phyloP scores from a whole-genome alignment of 805 yeast species.

The Pichia scutulata region DNA sequence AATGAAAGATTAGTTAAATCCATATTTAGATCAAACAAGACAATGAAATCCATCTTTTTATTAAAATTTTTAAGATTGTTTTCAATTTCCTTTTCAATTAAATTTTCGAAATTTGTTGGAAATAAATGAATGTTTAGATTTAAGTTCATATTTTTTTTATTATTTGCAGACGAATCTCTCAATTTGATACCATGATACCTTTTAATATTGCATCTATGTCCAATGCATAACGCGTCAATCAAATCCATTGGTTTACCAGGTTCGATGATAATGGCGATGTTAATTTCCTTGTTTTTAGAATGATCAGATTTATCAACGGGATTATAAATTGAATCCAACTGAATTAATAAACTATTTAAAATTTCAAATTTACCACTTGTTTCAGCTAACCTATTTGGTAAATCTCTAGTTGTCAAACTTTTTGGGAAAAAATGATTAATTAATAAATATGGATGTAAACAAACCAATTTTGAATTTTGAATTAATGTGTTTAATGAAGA shows the following conservation, averaged over 20 bases:
- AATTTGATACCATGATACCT: conserved; percentile 58
- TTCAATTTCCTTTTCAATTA: conserved; percentile 14
- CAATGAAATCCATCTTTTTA: conserved; percentile 20
- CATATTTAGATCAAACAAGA: conserved; percentile 28
- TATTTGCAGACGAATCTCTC: conserved; percentile 33
- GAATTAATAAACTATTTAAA: conserved; percentile 52
- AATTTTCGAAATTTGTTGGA: conserved; percentile 29
- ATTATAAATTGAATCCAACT: conserved; percentile 34
- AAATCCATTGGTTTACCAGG: conserved; percentile 66
- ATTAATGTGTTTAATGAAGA: conserved; percentile 73
- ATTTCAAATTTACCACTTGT: conserved; percentile 81
- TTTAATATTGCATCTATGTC: conserved; percentile 47
- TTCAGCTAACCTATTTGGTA: conserved; percentile 60
- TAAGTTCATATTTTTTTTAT: conserved; percentile 15
- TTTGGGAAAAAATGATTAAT: conserved; percentile 84
- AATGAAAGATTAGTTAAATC: conserved; percentile 18
- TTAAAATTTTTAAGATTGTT: conserved; percentile 5
- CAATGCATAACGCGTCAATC: conserved; percentile 61
- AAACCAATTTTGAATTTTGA: conserved; percentile 66
- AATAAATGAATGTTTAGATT: conserved; percentile 31
- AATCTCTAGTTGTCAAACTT: conserved; percentile 60
- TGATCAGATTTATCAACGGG: conserved; percentile 16
- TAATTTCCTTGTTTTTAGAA: conserved; percentile 23
- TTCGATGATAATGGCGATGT: conserved; percentile 64
- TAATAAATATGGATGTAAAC: conserved; percentile 82